Conservation (phyloP, 148 eudicot species). For the Nyssa sinensis region DNA sequence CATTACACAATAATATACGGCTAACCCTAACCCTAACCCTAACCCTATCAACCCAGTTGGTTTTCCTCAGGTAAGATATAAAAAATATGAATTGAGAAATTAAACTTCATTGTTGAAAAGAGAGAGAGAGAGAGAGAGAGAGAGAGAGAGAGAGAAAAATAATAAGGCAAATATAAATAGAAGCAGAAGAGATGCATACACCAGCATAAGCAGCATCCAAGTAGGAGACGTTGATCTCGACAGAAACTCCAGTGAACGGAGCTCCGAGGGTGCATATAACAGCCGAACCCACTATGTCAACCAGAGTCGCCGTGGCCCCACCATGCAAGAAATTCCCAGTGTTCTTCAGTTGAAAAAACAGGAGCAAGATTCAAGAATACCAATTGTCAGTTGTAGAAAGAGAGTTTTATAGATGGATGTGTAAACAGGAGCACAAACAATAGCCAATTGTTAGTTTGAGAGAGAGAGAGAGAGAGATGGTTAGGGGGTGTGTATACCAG, state of each 20-base stretch:
- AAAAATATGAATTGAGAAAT: too few species aligned
- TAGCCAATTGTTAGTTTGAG: too few species aligned
- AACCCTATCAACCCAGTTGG: too few species aligned
- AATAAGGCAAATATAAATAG: neutral
- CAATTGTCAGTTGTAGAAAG: slow-evolving; percentile 6
- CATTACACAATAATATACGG: too few species aligned
- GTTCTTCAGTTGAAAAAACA: slow-evolving; percentile 31
- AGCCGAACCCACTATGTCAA: slow-evolving; percentile 76
- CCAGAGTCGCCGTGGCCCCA: slow-evolving; percentile 77
- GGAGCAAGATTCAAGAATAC: neutral
- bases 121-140: too few species aligned
- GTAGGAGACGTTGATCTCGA: slow-evolving; percentile 84
- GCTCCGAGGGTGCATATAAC: slow-evolving; percentile 45
- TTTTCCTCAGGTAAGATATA: too few species aligned
- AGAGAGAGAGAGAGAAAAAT: neutral
- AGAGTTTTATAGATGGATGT: too few species aligned
- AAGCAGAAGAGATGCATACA: slow-evolving; percentile 28
- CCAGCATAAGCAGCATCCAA: slow-evolving; percentile 60
- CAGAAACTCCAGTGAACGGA: slow-evolving; percentile 59
- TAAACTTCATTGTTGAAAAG: too few species aligned
- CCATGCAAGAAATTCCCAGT: slow-evolving; percentile 72
- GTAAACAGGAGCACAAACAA: too few species aligned
- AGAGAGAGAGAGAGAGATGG: neutral
- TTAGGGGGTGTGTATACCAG: neutral
- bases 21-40: too few species aligned